phyloP scores from a whole-genome alignment of 352 stramenopile genomes.

The Globisporangium middletonii region DNA sequence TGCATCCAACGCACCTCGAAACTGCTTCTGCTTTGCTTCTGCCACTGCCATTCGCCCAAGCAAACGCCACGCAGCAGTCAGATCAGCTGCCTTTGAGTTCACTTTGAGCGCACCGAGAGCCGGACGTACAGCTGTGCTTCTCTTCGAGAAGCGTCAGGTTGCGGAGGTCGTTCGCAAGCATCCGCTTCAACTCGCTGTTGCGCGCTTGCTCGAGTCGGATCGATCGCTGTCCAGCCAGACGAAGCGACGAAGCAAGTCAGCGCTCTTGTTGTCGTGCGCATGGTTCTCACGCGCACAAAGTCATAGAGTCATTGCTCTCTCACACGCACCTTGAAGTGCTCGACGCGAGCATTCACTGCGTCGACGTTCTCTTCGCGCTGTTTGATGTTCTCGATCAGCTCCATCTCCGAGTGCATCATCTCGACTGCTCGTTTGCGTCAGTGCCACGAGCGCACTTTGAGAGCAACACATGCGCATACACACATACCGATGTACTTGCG shows the following conservation, averaged over 20 bases:
- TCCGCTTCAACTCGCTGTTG: constrained; percentile 26
- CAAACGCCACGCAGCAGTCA: not conserved
- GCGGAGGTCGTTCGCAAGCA: constrained; percentile 18
- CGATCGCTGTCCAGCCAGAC: constrained; percentile 20
- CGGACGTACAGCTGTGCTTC: constrained; percentile 29
- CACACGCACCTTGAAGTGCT: constrained; percentile 41
- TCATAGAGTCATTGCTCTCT: not conserved
- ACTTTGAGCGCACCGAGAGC: not conserved
- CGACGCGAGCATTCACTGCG: constrained; percentile 34
- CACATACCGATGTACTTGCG: constrained; percentile 56
- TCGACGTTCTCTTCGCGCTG: constrained; percentile 51
- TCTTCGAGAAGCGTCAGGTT: constrained; percentile 37
- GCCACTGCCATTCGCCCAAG: constrained; percentile 18
- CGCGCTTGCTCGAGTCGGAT: constrained; percentile 34
- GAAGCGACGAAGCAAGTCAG: not conserved
- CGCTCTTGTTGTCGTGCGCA: not conserved
- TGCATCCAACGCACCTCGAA: constrained; percentile 18
- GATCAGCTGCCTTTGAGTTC: constrained; percentile 2
- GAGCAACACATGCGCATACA: not conserved
- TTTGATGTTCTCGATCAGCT: constrained; percentile 60
- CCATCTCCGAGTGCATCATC: constrained; percentile 78
- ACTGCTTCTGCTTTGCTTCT: constrained; percentile 35
- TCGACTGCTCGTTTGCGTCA: constrained; percentile 28
- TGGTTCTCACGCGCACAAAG: not conserved
- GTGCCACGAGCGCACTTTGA: not conserved